Percentiles rank a stretch among this genome's conserved stretches.
Evolutionary conservation across 192 early-diverging fungal genomes (phyloP).

Genomic region (Rhizophagus sp.): DNA sequence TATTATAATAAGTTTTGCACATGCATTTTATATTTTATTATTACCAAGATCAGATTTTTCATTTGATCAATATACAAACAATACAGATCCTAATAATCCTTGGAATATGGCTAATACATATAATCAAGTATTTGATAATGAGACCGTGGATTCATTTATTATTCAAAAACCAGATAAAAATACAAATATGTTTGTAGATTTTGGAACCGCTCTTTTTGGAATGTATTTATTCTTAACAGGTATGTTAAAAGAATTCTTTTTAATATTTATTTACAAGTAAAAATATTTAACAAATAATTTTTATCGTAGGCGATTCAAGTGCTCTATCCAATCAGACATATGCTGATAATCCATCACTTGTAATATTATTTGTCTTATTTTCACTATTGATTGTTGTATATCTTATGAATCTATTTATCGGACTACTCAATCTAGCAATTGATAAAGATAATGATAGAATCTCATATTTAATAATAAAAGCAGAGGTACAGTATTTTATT

Average conservation of each 20-base stretch:
- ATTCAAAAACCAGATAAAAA: too few species aligned
- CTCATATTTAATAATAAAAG: background rate
- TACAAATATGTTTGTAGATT: too few species aligned
- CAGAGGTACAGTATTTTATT: conserved; percentile 8
- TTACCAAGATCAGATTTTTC: background rate
- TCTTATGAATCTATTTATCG: conserved; percentile 22
- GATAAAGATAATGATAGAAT: background rate
- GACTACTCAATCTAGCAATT: conserved; percentile 4
- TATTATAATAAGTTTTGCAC: conserved; percentile 4
- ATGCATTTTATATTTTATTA: conserved; percentile 10
- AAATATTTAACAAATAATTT: background rate
- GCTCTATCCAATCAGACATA: background rate
- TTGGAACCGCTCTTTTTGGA: too few species aligned
- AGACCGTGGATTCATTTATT: too few species aligned
- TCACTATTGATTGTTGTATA: background rate
- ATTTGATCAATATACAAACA: background rate
- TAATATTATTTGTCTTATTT: background rate
- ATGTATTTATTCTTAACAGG: background rate
- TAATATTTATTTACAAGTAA: background rate
- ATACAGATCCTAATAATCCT: background rate
- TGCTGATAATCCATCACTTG: background rate
- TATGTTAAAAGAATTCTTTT: background rate
- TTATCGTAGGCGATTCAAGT: background rate
- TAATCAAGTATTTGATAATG: background rate
- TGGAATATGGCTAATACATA: conserved; percentile 1